phyloP scores from a whole-genome alignment of 2,329 filamentous ascomycete species.

The Trichoderma cornu-damae region DNA sequence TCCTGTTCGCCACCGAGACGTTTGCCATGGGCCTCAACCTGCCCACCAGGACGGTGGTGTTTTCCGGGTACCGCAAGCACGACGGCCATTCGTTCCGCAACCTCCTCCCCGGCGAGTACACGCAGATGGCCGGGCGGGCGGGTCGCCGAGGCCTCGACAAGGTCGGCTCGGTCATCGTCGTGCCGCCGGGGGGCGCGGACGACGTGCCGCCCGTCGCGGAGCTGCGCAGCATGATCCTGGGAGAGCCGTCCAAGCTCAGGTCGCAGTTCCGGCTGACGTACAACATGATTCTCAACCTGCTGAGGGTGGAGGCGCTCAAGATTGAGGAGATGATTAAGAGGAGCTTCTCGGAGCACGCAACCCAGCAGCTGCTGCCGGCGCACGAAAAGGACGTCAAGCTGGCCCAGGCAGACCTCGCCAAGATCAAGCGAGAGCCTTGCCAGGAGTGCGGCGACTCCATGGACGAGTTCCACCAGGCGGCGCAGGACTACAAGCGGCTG shows the following conservation, averaged over 20 bases:
- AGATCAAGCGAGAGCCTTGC: constrained; percentile 82
- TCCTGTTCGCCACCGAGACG: constrained; percentile 95
- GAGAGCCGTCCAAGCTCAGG: constrained; percentile 87
- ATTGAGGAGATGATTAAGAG: constrained; percentile 99
- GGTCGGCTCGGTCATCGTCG: constrained; percentile 91
- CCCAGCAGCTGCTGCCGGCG: constrained; percentile 86
- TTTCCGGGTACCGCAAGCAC: constrained; percentile 94
- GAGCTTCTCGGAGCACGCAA: constrained; percentile 97
- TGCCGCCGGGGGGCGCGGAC: constrained; percentile 66
- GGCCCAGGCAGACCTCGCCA: constrained; percentile 85
- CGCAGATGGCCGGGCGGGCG: constrained; percentile 95
- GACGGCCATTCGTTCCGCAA: constrained; percentile 91
- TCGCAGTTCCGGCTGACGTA: constrained; percentile 97
- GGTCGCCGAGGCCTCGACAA: constrained; percentile 88
- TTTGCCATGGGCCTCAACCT: constrained; percentile 98
- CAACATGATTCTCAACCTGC: constrained; percentile 97
- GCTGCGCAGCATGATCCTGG: constrained; percentile 89
- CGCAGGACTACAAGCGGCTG: constrained; percentile 73
- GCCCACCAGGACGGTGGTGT: constrained; percentile 92
- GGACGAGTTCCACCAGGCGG: constrained; percentile 73
- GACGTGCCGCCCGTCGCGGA: constrained; percentile 83
- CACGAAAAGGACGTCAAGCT: constrained; percentile 92
- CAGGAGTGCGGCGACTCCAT: constrained; percentile 74
- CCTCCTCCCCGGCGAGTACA: constrained; percentile 90
- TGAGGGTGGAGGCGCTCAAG: constrained; percentile 92